Conservation (phyloP, 2,329 filamentous ascomycete species). For the Xylaria sp. region DNA sequence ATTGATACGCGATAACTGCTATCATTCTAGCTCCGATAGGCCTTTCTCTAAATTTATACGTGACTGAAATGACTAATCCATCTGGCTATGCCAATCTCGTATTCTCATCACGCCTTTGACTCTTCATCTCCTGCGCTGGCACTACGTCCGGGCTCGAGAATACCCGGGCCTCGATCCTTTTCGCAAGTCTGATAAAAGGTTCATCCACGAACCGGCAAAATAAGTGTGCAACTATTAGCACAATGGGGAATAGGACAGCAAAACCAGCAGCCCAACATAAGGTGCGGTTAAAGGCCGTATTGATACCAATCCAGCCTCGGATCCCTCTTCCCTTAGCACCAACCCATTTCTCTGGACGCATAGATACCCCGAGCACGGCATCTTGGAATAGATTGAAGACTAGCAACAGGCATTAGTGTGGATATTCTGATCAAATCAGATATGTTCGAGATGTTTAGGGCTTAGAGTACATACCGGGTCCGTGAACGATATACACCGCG, state of each 20-base stretch:
- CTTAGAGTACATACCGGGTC: slow-evolving; percentile 40
- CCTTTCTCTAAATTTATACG: background rate
- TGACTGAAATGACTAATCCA: background rate
- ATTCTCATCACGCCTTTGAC: background rate
- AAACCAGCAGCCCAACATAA: slow-evolving; percentile 55
- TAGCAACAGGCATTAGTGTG: slow-evolving; percentile 26
- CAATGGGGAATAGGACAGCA: slow-evolving; percentile 49
- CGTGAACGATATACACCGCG: slow-evolving; percentile 67
- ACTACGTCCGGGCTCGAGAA: slow-evolving; percentile 2
- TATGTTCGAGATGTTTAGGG: background rate
- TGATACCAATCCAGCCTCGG: slow-evolving; percentile 51
- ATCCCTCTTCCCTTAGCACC: slow-evolving; percentile 44
- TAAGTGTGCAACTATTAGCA: slow-evolving; percentile 67
- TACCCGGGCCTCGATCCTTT: slow-evolving; percentile 3
- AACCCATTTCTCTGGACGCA: slow-evolving; percentile 41
- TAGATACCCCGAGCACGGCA: slow-evolving; percentile 45
- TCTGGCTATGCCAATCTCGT: background rate
- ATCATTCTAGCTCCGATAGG: background rate
- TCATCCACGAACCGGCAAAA: slow-evolving; percentile 67
- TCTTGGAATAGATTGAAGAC: slow-evolving; percentile 55
- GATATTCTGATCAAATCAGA: background rate
- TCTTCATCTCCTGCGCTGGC: slow-evolving; percentile 3
- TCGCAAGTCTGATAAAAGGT: slow-evolving; percentile 14
- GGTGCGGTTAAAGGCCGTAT: slow-evolving; percentile 47
- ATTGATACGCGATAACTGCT: background rate